Percentiles rank a stretch among this genome's conserved stretches.
These are phyloP conservation scores for Pseudogymnoascus pannorum DNA, from an alignment of 2,329 filamentous ascomycete species.

Conservation along the genomic window DNA sequence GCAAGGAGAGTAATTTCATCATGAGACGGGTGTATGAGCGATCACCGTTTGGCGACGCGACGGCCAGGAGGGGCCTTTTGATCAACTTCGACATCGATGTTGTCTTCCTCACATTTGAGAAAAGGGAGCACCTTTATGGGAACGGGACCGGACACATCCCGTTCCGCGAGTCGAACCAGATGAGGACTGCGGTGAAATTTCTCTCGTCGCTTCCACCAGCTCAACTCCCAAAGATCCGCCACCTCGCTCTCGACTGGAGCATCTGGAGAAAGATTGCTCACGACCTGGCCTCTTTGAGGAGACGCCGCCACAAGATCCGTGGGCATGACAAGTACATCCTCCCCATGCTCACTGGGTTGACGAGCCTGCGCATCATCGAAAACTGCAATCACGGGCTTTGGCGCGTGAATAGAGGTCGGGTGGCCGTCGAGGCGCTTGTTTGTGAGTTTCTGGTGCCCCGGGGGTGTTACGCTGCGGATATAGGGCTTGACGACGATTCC, in stretches of 20 bases:
- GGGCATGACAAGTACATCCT: background rate
- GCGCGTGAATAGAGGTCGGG: background rate
- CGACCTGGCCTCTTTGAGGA: background rate
- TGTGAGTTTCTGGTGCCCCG: background rate
- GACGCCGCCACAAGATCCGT: background rate
- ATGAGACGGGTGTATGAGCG: background rate
- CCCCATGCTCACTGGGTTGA: background rate
- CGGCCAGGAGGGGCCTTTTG: background rate
- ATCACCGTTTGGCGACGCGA: background rate
- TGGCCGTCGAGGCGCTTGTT: background rate
- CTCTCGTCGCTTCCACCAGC: background rate
- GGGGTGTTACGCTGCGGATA: too few species aligned
- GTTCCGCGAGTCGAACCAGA: too few species aligned
- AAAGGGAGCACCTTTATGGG: background rate
- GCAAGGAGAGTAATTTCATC: background rate
- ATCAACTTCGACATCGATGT: background rate
- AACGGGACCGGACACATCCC: too few species aligned
- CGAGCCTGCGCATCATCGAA: background rate
- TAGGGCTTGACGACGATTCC: background rate
- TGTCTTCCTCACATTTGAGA: background rate
- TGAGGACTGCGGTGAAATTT: too few species aligned
- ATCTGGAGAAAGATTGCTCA: background rate
- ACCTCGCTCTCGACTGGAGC: background rate
- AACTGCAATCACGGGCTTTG: background rate
- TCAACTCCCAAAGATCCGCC: background rate